Percentiles rank a stretch among this genome's conserved stretches.
Evolutionary conservation across 371 early-diverging fungal species (phyloP).

Genomic region (Massospora cicadina): DNA sequence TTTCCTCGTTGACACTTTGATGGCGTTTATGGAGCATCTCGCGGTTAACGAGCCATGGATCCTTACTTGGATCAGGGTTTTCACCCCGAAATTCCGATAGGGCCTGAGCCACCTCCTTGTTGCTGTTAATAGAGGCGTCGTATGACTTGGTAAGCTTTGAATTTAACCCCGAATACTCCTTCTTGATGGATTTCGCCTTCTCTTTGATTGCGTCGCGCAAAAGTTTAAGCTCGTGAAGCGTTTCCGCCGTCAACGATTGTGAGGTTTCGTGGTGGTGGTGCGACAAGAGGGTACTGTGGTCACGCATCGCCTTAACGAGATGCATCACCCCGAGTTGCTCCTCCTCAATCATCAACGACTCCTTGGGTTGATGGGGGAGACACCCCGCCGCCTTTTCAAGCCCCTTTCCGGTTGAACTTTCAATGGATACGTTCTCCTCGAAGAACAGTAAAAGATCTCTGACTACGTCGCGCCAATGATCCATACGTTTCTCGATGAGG

Average conservation of each 20-base stretch:
- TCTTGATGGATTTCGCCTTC: neutral
- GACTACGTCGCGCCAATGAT: neutral
- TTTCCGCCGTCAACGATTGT: neutral
- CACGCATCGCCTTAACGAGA: neutral
- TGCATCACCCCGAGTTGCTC: neutral
- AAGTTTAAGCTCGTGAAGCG: neutral
- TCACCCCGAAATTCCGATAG: neutral
- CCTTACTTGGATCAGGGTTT: neutral
- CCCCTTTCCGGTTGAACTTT: neutral
- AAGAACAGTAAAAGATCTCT: neutral
- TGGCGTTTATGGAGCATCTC: neutral
- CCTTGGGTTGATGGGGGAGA: neutral
- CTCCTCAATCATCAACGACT: neutral
- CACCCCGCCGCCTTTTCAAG: neutral
- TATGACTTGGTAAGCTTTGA: neutral
- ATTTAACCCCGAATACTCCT: neutral
- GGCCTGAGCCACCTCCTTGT: neutral
- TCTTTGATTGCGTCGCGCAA: neutral
- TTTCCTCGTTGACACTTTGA: neutral
- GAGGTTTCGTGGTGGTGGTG: neutral
- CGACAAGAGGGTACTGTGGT: neutral
- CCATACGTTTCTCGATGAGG: neutral
- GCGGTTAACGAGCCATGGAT: constrained; percentile 7
- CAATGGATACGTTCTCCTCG: neutral
- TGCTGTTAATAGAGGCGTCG: neutral